These are phyloP conservation scores for Stropharia rugosoannulata DNA, from an alignment of 768 basidiomycete genomes.

Conservation along the genomic window DNA sequence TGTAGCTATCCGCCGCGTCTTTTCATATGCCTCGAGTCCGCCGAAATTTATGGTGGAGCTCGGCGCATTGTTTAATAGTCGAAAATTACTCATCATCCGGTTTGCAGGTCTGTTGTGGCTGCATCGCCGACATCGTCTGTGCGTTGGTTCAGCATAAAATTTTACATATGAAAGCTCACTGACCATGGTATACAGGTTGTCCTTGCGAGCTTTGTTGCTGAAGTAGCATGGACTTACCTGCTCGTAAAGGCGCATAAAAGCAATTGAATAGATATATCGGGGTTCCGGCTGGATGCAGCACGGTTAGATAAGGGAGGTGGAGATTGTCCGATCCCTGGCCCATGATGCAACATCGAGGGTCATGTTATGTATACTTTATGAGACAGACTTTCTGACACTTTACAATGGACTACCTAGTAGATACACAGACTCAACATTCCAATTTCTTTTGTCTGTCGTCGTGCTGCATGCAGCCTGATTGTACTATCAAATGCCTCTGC, in stretches of 20 bases:
- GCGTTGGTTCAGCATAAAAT: neutral
- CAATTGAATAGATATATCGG: neutral
- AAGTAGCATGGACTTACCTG: neutral
- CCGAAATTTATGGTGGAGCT: neutral
- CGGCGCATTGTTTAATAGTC: too few relatives aligned
- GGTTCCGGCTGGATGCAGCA: too few relatives aligned
- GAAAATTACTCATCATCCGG: neutral
- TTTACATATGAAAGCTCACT: neutral
- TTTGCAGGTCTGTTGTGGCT: constrained; percentile 12
- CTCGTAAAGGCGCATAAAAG: neutral
- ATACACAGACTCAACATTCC: too few relatives aligned
- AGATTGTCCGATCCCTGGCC: too few relatives aligned
- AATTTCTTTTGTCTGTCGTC: too few relatives aligned
- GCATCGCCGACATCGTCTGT: constrained; percentile 13
- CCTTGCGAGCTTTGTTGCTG: neutral
- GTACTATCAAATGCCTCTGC: too few relatives aligned
- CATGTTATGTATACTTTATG: too few relatives aligned
- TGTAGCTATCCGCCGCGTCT: neutral
- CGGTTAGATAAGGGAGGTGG: too few relatives aligned
- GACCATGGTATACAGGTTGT: neutral
- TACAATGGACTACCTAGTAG: too few relatives aligned
- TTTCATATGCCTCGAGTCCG: neutral
- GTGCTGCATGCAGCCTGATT: too few relatives aligned
- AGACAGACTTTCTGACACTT: too few relatives aligned
- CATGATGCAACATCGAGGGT: too few relatives aligned